Evolutionary conservation across 1,284 basidiomycete species (phyloP), one percentile per base, ranked within the genome.

Genomic region (Kwoniella shivajii): DNA sequence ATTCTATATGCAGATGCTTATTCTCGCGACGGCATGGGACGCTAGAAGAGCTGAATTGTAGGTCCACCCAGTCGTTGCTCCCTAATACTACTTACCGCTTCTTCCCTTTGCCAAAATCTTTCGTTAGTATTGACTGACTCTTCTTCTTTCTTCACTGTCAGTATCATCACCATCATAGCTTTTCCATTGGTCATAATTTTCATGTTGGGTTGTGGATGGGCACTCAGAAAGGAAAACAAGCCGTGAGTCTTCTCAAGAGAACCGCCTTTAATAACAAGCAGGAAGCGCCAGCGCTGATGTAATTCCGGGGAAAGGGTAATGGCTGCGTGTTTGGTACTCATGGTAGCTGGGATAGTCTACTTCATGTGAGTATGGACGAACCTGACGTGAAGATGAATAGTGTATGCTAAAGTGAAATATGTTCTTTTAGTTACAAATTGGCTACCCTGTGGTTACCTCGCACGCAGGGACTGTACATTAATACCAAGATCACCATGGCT

Each of bases 121-220:
- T 14, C 27, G 6, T 31, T 13, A 38, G 14, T 4, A 11, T 2
- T 22, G 13, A 46, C 11, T 6, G 29, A 36, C n/a, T n/a, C 33
- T n/a, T 10, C 10, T 36, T 11, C 44, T 22, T n/a, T 16, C 26
- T 44, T 34, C 83, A 88, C 61, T 82, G 87, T 89, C 75, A 92
- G 85, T 74, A 88, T 88, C 68, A 83, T 92, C 62, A 94, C 92
- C 29, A 86, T 87, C 68, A 86, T 88, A 5, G 91, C 91, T 1
- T 79, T 93, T 0, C 92, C 92, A 5, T 71, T 92, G 54, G 90
- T 89, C 1, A 78, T 92, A 31, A 68, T 92, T 43, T 80, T 92
- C 26, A 82, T 94, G 54, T 79, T 91, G 6, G 45, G 58, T 1
- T 64, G 59, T n/a, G 65, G 60, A 10, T 72, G 66, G 66, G 68